Conservation (phyloP, 768 basidiomycete genomes). For the Suillus subaureus region DNA sequence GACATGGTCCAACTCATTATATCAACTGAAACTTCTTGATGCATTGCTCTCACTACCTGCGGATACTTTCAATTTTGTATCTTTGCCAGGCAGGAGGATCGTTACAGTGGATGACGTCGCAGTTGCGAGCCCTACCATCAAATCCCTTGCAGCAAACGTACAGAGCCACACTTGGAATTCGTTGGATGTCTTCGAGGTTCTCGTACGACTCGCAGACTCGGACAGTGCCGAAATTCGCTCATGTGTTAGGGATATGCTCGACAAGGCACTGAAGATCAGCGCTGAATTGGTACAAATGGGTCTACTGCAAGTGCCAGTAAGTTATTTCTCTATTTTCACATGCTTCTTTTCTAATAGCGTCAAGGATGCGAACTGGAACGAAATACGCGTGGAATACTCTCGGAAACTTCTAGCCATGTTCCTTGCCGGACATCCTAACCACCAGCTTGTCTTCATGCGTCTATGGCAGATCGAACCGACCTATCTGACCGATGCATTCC, state of each 20-base stretch:
- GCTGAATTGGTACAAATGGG: constrained; percentile 96
- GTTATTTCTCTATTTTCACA: constrained; percentile 33
- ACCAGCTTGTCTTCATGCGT: constrained; percentile 95
- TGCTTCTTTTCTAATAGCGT: constrained; percentile 7
- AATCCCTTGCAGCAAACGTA: constrained; percentile 85
- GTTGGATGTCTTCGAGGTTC: constrained; percentile 83
- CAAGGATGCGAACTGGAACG: constrained; percentile 83
- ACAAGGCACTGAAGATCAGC: constrained; percentile 91
- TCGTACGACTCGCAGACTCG: constrained; percentile 78
- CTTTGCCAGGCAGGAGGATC: constrained; percentile 78
- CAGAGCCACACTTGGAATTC: constrained; percentile 96
- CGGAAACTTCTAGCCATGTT: constrained; percentile 87
- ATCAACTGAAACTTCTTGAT: constrained; percentile 86
- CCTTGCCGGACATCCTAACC: constrained; percentile 89
- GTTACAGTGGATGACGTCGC: constrained; percentile 90
- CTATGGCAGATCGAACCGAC: constrained; percentile 90
- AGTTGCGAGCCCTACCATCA: constrained; percentile 86
- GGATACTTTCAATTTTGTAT: constrained; percentile 92
- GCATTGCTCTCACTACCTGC: constrained; percentile 85
- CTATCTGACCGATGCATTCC: constrained; percentile 85
- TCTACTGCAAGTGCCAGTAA: constrained; percentile 83
- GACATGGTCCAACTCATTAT: constrained; percentile 81
- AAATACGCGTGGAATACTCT: constrained; percentile 85
- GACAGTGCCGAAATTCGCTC: constrained; percentile 70
- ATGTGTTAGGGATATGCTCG: constrained; percentile 88